Percentiles rank a stretch among this genome's conserved stretches.
Evolutionary conservation across 2,329 filamentous ascomycete genomes (phyloP).

Genomic region (Alternaria dauci): DNA sequence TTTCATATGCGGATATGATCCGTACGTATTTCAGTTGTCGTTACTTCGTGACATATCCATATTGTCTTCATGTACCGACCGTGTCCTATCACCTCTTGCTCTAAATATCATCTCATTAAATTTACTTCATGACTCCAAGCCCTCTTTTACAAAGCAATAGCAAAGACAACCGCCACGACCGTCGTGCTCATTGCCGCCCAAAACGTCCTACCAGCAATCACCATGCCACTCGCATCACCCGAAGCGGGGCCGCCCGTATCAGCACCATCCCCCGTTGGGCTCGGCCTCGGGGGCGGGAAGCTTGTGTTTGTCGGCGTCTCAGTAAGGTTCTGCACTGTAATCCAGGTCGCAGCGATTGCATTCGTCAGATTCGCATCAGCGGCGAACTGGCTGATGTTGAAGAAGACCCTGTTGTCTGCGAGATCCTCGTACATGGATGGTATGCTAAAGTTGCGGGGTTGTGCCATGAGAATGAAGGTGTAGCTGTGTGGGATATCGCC

Average conservation of each 20-base stretch:
- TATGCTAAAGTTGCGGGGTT: conserved; percentile 39
- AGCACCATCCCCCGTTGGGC: conserved; percentile 16
- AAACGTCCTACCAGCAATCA: conserved; percentile 14
- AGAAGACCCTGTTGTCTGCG: conserved; percentile 38
- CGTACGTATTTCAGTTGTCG: not conserved
- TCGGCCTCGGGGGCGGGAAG: conserved; percentile 31
- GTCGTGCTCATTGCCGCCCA: conserved; percentile 11
- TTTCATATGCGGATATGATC: not conserved
- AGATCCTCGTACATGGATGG: conserved; percentile 38
- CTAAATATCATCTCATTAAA: not conserved
- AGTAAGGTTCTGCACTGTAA: conserved; percentile 47
- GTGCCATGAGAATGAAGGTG: conserved; percentile 39
- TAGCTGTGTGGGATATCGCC: conserved; percentile 43
- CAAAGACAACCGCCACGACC: conserved; percentile 30
- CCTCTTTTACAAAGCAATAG: conserved; percentile 29
- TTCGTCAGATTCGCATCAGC: conserved; percentile 37
- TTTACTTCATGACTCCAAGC: not conserved
- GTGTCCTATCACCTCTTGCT: not conserved
- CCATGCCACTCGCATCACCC: conserved; percentile 20
- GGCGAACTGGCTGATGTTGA: conserved; percentile 49
- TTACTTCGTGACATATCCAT: not conserved
- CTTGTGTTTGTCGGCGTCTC: conserved; percentile 26
- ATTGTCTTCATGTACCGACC: not conserved
- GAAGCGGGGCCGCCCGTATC: not conserved
- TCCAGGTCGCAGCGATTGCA: conserved; percentile 52